Evolutionary conservation across 1,284 basidiomycete species (phyloP).

Genomic region (Gomphus bonarii): DNA sequence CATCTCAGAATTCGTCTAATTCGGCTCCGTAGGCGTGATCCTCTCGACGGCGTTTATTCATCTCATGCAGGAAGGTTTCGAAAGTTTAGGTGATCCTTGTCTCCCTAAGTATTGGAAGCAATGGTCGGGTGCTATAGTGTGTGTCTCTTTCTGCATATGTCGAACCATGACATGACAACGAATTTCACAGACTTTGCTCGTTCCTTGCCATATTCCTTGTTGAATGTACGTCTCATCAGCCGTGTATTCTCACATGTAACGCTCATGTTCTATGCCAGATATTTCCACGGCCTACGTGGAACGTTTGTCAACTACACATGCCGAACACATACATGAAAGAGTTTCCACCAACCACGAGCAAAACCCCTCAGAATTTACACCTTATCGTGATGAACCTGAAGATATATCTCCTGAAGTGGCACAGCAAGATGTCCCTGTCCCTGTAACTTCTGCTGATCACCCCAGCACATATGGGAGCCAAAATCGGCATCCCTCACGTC

Average conservation of each 20-base stretch:
- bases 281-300: slow-evolving; percentile 65
- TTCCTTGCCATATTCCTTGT: slow-evolving; percentile 61
- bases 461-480: slow-evolving; percentile 31
- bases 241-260: slow-evolving; percentile 4
- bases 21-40: slow-evolving; percentile 46
- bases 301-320: slow-evolving; percentile 28
- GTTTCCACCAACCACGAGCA: not conserved
- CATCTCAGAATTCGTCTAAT: not conserved
- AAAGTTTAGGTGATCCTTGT: slow-evolving; percentile 36
- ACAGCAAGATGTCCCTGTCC: not conserved
- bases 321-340: not conserved
- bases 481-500: slow-evolving; percentile 21
- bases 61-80: slow-evolving; percentile 65
- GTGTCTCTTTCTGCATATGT: slow-evolving; percentile 20
- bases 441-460: not conserved
- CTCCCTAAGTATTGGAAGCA: slow-evolving; percentile 36
- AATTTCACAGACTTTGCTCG: slow-evolving; percentile 39
- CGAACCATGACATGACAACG: not conserved
- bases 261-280: slow-evolving; percentile 29
- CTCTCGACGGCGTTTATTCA: slow-evolving; percentile 73
- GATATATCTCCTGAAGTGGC: not conserved
- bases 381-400: not conserved
- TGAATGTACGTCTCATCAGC: slow-evolving; percentile 46
- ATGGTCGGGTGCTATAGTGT: slow-evolving; percentile 66
- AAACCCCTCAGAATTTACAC: not conserved